A percentile compares a stretch with the other conserved stretches of the same genome.
phyloP scores from a whole-genome alignment of 2,329 filamentous ascomycete genomes.

The Apiospora malaysiana region DNA sequence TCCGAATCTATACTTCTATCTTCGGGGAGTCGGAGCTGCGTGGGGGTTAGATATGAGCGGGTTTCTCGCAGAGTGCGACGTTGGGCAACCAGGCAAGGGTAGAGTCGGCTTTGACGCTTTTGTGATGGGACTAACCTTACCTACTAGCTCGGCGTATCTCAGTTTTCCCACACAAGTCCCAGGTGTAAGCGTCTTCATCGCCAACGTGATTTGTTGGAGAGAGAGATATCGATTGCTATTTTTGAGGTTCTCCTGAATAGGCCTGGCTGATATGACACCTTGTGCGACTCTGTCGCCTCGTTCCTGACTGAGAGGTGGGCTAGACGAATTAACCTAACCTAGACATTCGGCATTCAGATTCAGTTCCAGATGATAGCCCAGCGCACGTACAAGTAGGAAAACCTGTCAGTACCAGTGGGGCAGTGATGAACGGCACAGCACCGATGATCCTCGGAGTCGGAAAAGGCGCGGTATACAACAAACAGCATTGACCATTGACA shows the following conservation, averaged over 20 bases:
- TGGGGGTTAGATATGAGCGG: background rate
- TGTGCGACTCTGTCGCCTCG: constrained; percentile 1
- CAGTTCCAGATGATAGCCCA: too few species aligned
- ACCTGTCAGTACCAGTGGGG: background rate
- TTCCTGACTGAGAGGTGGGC: background rate
- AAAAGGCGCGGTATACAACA: background rate
- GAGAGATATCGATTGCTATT: background rate
- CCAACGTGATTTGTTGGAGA: background rate
- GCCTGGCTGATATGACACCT: background rate
- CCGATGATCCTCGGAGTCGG: background rate
- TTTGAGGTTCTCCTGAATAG: constrained; percentile 7
- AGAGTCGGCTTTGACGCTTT: constrained; percentile 19
- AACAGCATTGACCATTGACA: background rate
- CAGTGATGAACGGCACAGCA: background rate
- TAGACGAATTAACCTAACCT: background rate
- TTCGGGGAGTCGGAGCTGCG: background rate
- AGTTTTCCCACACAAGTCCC: background rate
- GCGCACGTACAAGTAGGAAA: too few species aligned
- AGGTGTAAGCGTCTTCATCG: background rate
- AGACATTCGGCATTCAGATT: too few species aligned
- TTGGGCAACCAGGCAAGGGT: background rate
- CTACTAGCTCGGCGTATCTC: background rate
- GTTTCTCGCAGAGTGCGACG: background rate
- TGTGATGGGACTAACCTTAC: too few species aligned
- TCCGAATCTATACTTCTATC: background rate